phyloP scores from a whole-genome alignment of 441 rosid species.

The Populus hybrid region DNA sequence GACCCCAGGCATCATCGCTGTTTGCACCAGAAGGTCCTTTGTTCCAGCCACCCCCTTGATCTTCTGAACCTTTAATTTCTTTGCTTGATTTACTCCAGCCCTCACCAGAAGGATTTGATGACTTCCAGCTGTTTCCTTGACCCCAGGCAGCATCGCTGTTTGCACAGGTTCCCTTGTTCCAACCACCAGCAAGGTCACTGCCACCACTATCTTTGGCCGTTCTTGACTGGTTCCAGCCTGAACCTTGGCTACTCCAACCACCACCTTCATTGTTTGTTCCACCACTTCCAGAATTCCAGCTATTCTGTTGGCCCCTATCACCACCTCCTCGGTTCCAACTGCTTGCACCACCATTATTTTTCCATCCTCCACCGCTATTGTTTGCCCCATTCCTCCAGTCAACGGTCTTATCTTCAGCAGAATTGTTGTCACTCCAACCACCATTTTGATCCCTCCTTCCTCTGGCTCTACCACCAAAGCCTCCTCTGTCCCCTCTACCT shows the following conservation, averaged over 20 bases:
- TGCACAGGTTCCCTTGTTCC: conserved; percentile 21
- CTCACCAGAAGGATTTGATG: conserved; percentile 11
- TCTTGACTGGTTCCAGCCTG: conserved; percentile 15
- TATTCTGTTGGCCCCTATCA: conserved; percentile 10
- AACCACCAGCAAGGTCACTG: conserved; percentile 12
- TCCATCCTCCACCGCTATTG: conserved; percentile 25
- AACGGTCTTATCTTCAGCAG: conserved; percentile 29
- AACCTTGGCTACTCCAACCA: conserved; percentile 20
- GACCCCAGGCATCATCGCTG: conserved; percentile 10
- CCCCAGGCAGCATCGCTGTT: conserved; percentile 11
- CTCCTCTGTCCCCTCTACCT: conserved; percentile 29
- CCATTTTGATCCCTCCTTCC: conserved; percentile 38
- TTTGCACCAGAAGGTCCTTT: conserved; percentile 10
- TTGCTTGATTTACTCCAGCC: conserved; percentile 16
- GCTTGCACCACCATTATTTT: conserved; percentile 16
- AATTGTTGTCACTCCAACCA: conserved; percentile 29
- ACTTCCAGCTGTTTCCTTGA: conserved; percentile 8
- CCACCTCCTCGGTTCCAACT: conserved; percentile 32
- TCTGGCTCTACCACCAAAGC: conserved; percentile 34
- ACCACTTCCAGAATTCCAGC: conserved; percentile 30
- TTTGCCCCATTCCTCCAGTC: conserved; percentile 39
- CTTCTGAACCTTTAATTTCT: not conserved
- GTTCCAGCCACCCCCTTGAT: conserved; percentile 13
- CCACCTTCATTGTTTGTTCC: conserved; percentile 16
- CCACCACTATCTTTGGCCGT: not conserved